Percentiles rank a stretch among this genome's conserved stretches.
These are phyloP conservation scores for Stemphylium beticola DNA, from an alignment of 2,329 filamentous ascomycete genomes.

Conservation along the genomic window DNA sequence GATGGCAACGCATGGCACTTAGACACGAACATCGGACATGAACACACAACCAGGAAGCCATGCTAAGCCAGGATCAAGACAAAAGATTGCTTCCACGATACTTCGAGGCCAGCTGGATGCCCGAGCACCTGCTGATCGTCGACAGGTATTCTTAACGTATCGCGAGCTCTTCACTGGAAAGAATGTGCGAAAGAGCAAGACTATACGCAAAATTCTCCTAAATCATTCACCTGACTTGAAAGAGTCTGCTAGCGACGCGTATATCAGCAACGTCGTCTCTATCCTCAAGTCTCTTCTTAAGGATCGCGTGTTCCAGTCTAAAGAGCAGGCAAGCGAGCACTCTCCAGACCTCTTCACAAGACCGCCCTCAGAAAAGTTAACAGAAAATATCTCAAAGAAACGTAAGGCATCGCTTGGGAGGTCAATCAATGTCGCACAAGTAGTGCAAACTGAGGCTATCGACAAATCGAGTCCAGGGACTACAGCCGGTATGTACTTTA, in stretches of 20 bases:
- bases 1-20: not conserved
- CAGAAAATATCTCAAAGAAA: not conserved
- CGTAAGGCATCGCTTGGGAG: not conserved
- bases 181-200: slow-evolving; percentile 1
- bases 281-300: slow-evolving; percentile 1
- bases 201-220: slow-evolving; percentile 1
- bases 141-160: slow-evolving; percentile 2
- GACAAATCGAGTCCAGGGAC: not conserved
- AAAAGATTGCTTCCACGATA: not conserved
- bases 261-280: not conserved
- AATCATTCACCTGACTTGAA: not conserved
- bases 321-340: not conserved
- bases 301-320: slow-evolving; percentile 1
- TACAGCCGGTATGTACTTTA: not conserved
- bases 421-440: not conserved
- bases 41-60: not conserved
- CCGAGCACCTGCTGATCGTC: not conserved
- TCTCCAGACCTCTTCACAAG: not conserved
- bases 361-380: not conserved
- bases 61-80: not conserved
- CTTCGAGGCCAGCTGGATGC: not conserved
- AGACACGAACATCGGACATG: not conserved
- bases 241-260: not conserved
- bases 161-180: not conserved
- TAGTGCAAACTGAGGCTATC: not conserved